These are phyloP conservation scores for Wickerhamomyces queroliae DNA, from an alignment of 805 yeast genomes.

Conservation along the genomic window DNA sequence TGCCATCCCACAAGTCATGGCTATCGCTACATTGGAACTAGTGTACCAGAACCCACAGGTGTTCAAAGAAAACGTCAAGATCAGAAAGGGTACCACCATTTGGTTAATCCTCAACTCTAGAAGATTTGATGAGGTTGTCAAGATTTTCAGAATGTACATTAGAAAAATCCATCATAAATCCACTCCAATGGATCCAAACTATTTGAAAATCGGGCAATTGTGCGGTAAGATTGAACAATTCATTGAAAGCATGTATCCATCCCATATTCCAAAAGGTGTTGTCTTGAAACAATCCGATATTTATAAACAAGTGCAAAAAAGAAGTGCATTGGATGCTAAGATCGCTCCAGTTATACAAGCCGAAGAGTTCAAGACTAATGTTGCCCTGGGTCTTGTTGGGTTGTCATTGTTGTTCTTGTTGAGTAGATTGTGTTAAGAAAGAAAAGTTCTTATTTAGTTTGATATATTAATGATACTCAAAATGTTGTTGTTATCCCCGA, in stretches of 20 bases:
- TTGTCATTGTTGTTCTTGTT: constrained; percentile 2
- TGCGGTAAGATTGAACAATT: constrained; percentile 89
- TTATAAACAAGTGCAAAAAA: constrained; percentile 34
- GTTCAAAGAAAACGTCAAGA: constrained; percentile 69
- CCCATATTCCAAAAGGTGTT: constrained; percentile 51
- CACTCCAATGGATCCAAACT: constrained; percentile 79
- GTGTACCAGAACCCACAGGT: constrained; percentile 78
- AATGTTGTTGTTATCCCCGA: not conserved
- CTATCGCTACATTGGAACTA: constrained; percentile 86
- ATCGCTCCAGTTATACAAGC: constrained; percentile 17
- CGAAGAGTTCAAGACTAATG: constrained; percentile 22
- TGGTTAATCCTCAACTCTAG: constrained; percentile 67
- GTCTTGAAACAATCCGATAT: constrained; percentile 31
- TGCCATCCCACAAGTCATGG: constrained; percentile 99
- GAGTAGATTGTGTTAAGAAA: not conserved
- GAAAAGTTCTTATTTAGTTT: not conserved
- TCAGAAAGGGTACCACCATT: constrained; percentile 86
- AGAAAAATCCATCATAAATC: constrained; percentile 75
- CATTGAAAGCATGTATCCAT: constrained; percentile 72
- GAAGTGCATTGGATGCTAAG: constrained; percentile 35
- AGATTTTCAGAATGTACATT: constrained; percentile 70
- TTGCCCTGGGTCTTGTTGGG: constrained; percentile 11
- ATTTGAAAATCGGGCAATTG: constrained; percentile 72
- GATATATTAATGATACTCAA: not conserved
- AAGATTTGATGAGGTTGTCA: constrained; percentile 68